These are phyloP conservation scores for Dalbergia cochinchinensis DNA, from an alignment of 306 rosid genomes.

Conservation along the genomic window DNA sequence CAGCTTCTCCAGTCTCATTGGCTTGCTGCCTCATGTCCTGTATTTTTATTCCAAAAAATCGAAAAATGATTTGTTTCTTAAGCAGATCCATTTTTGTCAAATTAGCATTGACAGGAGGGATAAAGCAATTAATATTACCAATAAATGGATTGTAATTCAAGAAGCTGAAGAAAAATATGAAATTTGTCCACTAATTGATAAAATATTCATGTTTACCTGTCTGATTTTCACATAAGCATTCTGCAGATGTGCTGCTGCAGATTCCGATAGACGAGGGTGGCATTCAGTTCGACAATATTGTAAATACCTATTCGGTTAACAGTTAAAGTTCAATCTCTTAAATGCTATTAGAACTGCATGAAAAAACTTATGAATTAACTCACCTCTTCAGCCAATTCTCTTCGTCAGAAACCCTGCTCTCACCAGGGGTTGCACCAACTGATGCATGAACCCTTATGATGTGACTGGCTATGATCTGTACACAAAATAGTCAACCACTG, in stretches of 20 bases:
- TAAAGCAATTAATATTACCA: neutral
- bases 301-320: slow-evolving; percentile 71
- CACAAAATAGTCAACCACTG: slow-evolving; percentile 42
- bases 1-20: slow-evolving; percentile 90
- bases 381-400: slow-evolving; percentile 98
- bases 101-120: slow-evolving; percentile 14
- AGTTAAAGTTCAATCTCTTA: slow-evolving; percentile 36
- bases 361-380: slow-evolving; percentile 18
- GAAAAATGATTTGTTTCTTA: slow-evolving; percentile 23
- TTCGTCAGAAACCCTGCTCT: slow-evolving; percentile 67
- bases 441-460: slow-evolving; percentile 90
- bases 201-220: slow-evolving; percentile 71
- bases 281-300: slow-evolving; percentile 85
- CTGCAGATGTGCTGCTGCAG: slow-evolving; percentile 79
- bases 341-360: slow-evolving; percentile 30
- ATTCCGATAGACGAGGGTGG: slow-evolving; percentile 84
- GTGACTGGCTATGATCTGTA: slow-evolving; percentile 91
- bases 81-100: slow-evolving; percentile 7
- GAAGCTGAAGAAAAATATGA: slow-evolving; percentile 19
- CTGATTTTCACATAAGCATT: slow-evolving; percentile 89
- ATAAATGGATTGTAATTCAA: slow-evolving; percentile 14
- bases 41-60: neutral
- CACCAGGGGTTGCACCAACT: slow-evolving; percentile 68
- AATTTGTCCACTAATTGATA: slow-evolving; percentile 34
- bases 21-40: slow-evolving; percentile 99